phyloP scores from a whole-genome alignment of 306 rosid genomes.

The Ormosia semicastrata region DNA sequence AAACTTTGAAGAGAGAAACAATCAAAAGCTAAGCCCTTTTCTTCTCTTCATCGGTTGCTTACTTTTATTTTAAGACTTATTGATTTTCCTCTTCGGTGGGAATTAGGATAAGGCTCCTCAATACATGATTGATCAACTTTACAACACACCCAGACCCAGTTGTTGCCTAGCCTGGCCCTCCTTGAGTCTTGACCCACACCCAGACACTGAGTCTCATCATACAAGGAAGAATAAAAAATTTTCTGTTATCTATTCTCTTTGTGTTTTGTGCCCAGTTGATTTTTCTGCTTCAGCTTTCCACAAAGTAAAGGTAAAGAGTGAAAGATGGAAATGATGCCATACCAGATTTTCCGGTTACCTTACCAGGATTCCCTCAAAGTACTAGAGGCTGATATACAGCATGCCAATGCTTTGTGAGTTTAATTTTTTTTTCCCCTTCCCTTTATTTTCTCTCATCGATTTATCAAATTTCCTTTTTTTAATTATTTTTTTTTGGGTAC shows the following conservation, averaged over 20 bases:
- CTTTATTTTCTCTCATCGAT: background rate
- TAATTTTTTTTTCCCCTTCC: background rate
- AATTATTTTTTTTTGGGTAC: background rate
- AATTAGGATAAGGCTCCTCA: constrained; percentile 17
- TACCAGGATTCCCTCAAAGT: constrained; percentile 70
- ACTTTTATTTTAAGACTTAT: background rate
- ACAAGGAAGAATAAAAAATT: background rate
- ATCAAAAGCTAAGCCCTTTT: background rate
- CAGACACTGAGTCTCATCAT: background rate
- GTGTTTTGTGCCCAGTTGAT: background rate
- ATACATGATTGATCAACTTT: background rate
- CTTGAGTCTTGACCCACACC: background rate
- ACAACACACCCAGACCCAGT: background rate
- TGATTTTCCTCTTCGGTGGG: constrained; percentile 2
- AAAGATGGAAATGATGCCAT: constrained; percentile 62
- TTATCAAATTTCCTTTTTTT: background rate
- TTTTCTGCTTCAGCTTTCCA: constrained; percentile 18
- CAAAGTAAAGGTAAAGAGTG: constrained; percentile 1
- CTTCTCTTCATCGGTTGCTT: background rate
- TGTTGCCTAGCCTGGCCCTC: background rate
- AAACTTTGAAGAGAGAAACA: background rate
- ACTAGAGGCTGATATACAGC: constrained; percentile 88
- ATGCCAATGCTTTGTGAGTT: constrained; percentile 91
- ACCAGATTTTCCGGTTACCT: constrained; percentile 71
- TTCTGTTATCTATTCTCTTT: background rate